phyloP scores from a whole-genome alignment of 202 grass and related monocot genomes.

The Panicum virgatum region DNA sequence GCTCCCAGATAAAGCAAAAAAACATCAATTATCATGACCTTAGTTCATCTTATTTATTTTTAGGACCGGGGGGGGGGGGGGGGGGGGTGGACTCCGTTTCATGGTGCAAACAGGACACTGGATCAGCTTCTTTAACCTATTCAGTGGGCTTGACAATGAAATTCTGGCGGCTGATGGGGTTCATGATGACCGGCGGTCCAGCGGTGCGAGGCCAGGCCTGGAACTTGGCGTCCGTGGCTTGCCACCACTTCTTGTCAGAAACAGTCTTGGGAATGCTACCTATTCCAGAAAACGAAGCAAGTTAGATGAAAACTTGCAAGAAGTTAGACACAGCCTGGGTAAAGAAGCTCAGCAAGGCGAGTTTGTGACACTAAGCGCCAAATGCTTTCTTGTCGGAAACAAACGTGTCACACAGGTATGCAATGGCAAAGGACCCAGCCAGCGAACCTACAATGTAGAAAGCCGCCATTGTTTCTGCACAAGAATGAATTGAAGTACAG shows the following conservation, averaged over 20 bases:
- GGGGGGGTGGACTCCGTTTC: conserved; percentile 8
- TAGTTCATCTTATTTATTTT: conserved; percentile 32
- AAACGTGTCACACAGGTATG: conserved; percentile 48
- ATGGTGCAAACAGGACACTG: conserved; percentile 4
- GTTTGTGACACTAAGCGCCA: conserved; percentile 44
- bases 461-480: conserved; percentile 48
- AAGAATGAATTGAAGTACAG: neutral
- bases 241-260: conserved; percentile 63
- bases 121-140: neutral
- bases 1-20: neutral
- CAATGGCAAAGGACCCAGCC: conserved; percentile 41
- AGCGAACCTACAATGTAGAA: conserved; percentile 32
- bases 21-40: neutral
- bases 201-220: conserved; percentile 78
- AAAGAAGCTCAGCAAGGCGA: neutral
- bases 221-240: conserved; percentile 56
- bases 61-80: neutral
- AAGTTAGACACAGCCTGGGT: neutral
- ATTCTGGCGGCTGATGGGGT: conserved; percentile 77
- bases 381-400: conserved; percentile 64
- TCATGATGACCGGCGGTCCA: conserved; percentile 70
- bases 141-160: conserved; percentile 66
- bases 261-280: conserved; percentile 52
- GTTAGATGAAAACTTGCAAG: neutral
- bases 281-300: conserved; percentile 20